Conservation (phyloP, 345 rosid genomes). For the Psidium guajava region DNA sequence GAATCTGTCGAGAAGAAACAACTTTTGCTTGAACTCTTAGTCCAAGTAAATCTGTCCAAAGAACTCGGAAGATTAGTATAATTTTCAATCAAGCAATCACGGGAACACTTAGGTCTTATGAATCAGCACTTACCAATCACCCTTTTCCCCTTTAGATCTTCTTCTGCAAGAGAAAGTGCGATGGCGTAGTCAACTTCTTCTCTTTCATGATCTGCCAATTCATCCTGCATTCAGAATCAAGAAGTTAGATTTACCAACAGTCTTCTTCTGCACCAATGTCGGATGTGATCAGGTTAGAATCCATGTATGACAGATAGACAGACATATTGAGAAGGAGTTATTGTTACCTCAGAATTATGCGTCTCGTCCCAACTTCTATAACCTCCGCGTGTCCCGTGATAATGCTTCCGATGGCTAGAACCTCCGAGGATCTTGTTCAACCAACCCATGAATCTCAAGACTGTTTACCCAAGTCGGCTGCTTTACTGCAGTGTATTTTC, state of each 20-base stretch:
- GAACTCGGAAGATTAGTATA: not conserved
- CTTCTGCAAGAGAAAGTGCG: slow-evolving; percentile 76
- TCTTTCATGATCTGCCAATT: slow-evolving; percentile 62
- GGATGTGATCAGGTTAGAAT: not conserved
- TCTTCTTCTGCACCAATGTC: not conserved
- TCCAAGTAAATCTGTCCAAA: not conserved
- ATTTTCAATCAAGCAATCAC: not conserved
- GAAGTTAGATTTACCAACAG: not conserved
- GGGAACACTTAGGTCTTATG: not conserved
- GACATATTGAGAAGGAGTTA: not conserved
- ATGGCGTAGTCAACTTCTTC: slow-evolving; percentile 76
- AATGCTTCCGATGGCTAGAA: slow-evolving; percentile 41
- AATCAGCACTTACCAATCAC: slow-evolving; percentile 44
- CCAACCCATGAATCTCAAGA: slow-evolving; percentile 56
- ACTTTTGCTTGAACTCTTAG: not conserved
- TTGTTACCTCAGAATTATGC: slow-evolving; percentile 49
- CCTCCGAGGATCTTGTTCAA: slow-evolving; percentile 65
- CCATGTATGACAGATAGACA: not conserved
- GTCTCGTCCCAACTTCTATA: slow-evolving; percentile 41
- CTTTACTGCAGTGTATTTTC: not conserved
- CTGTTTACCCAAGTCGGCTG: not conserved
- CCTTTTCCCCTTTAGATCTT: slow-evolving; percentile 63
- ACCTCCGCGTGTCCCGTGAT: slow-evolving; percentile 37
- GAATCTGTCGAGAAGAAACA: not conserved
- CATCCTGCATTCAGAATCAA: slow-evolving; percentile 43